phyloP scores from a whole-genome alignment of 768 basidiomycete genomes.

The Amylocystis lapponica region DNA sequence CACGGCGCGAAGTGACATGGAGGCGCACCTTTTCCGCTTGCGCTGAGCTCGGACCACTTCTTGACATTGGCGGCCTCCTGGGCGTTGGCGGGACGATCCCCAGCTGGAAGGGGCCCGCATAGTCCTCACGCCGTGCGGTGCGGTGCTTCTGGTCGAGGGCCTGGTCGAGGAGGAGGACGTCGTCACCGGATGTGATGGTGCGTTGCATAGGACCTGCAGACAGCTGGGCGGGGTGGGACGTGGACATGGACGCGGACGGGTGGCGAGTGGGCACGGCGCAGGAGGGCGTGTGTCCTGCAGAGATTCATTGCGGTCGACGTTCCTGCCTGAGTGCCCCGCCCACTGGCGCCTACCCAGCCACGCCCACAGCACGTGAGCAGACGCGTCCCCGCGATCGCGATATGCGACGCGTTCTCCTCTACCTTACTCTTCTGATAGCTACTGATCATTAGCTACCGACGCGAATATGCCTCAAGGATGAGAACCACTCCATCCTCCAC shows the following conservation, averaged over 20 bases:
- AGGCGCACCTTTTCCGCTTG: conserved; percentile 67
- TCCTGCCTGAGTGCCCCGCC: too few relatives aligned
- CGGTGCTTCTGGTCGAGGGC: conserved; percentile 57
- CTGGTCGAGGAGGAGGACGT: conserved; percentile 51
- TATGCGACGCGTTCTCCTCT: too few relatives aligned
- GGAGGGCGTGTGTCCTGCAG: conserved; percentile 3
- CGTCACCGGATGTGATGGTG: conserved; percentile 31
- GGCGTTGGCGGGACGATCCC: conserved; percentile 56
- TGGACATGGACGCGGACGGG: background rate
- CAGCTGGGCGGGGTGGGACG: too few relatives aligned
- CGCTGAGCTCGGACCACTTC: conserved; percentile 77
- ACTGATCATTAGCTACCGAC: too few relatives aligned
- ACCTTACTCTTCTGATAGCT: too few relatives aligned
- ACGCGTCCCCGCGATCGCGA: too few relatives aligned
- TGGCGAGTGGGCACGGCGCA: conserved; percentile 4
- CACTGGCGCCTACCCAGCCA: too few relatives aligned
- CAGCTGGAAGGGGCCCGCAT: conserved; percentile 74
- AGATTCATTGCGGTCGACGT: conserved; percentile 8
- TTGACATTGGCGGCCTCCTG: conserved; percentile 50
- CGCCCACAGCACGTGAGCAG: too few relatives aligned
- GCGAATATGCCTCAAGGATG: background rate
- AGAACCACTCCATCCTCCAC: too few relatives aligned
- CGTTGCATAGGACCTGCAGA: conserved; percentile 37
- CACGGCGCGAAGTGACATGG: background rate
- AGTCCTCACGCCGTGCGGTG: conserved; percentile 39